Conservation (phyloP, 176 grass and related monocot genomes). For the Cocos nucifera region DNA sequence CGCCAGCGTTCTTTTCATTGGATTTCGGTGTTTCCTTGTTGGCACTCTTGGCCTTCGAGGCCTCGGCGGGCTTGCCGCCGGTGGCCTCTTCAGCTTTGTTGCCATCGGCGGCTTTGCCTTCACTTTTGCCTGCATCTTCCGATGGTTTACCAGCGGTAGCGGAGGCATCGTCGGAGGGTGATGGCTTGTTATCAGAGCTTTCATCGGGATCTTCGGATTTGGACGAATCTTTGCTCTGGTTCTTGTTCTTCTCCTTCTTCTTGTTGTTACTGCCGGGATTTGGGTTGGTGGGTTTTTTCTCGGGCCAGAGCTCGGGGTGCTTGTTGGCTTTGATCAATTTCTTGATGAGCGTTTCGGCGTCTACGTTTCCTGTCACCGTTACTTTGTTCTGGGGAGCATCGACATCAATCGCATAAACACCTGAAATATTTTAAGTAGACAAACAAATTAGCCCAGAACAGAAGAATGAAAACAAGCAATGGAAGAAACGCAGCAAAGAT, state of each 20-base stretch:
- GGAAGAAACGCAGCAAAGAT: not conserved
- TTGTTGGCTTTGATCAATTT: constrained; percentile 31
- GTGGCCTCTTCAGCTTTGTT: not conserved
- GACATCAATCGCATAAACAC: constrained; percentile 25
- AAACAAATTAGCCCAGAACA: not conserved
- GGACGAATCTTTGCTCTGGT: constrained; percentile 12
- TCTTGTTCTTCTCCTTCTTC: constrained; percentile 1
- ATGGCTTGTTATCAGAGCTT: constrained; percentile 1
- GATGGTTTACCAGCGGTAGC: not conserved
- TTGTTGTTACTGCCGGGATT: not conserved
- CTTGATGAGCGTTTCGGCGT: constrained; percentile 21
- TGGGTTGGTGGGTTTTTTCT: constrained; percentile 19
- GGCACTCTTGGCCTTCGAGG: constrained; percentile 4
- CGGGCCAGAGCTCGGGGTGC: constrained; percentile 21
- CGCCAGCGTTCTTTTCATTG: constrained; percentile 14
- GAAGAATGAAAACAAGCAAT: not conserved
- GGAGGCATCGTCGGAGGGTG: not conserved
- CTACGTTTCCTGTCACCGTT: constrained; percentile 18
- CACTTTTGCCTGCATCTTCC: no score
- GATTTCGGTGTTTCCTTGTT: not conserved
- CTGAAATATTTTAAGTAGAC: constrained; percentile 5
- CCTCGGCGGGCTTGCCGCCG: not conserved
- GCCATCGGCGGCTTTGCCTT: not conserved
- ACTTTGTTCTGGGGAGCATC: constrained; percentile 33
- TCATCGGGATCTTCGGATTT: constrained; percentile 13